Evolutionary conservation across 139 green algal genomes (phyloP).

Genomic region (Chlorella ohadii): DNA sequence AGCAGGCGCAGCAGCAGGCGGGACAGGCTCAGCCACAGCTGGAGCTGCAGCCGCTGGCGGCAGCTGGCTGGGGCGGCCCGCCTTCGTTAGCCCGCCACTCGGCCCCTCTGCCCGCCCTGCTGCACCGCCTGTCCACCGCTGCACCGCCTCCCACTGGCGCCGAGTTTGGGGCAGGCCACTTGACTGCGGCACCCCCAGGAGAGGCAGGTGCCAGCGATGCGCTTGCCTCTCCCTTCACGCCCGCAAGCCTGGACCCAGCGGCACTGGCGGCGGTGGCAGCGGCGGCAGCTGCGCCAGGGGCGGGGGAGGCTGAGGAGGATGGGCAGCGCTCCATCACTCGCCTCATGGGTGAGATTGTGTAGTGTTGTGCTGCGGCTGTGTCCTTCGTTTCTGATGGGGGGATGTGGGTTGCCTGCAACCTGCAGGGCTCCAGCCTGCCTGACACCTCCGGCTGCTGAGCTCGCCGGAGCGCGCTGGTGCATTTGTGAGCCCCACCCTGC

Average conservation of each 20-base stretch:
- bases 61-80: background rate
- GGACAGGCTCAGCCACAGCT: background rate
- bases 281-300: background rate
- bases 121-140: background rate
- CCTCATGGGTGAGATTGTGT: constrained; percentile 1
- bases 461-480: too few relatives aligned
- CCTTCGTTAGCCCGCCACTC: background rate
- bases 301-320: background rate
- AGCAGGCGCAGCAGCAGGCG: background rate
- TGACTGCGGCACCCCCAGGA: background rate
- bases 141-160: background rate
- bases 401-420: too few relatives aligned
- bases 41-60: background rate
- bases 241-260: background rate
- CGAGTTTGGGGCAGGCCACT: background rate
- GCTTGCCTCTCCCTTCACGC: background rate
- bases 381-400: too few relatives aligned
- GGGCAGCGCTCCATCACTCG: constrained; percentile 5
- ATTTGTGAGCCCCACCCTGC: too few relatives aligned
- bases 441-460: too few relatives aligned
- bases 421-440: too few relatives aligned
- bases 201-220: background rate
- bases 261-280: background rate
- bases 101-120: background rate
- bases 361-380: too few relatives aligned